These are phyloP conservation scores for Suillus sp. DNA, from an alignment of 768 basidiomycete genomes.

Conservation along the genomic window DNA sequence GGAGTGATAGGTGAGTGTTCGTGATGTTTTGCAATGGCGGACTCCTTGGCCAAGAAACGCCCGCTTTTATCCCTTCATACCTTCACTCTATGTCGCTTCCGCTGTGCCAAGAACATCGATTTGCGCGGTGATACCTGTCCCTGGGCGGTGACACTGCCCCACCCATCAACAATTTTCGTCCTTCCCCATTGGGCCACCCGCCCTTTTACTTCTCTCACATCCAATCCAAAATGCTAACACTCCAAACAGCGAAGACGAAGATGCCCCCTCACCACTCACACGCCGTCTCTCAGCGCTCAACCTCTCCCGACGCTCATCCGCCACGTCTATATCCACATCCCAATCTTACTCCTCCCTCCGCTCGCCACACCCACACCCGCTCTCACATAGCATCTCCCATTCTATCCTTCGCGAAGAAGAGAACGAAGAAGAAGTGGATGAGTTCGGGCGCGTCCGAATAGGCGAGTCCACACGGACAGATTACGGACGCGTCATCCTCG, in stretches of 20 bases:
- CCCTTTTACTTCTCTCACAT: background rate
- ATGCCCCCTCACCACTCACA: slow-evolving; percentile 68
- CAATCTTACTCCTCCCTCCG: slow-evolving; percentile 13
- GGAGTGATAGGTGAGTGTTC: slow-evolving; percentile 65
- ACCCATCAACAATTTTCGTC: background rate
- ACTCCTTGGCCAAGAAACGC: background rate
- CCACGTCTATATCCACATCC: slow-evolving; percentile 39
- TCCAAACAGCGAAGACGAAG: slow-evolving; percentile 64
- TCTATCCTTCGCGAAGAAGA: slow-evolving; percentile 36
- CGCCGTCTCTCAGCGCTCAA: slow-evolving; percentile 60
- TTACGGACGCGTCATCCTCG: background rate
- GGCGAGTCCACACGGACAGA: background rate
- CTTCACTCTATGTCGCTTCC: slow-evolving; percentile 13
- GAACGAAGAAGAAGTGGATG: slow-evolving; percentile 19
- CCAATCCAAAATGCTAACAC: background rate
- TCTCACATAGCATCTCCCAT: slow-evolving; percentile 33
- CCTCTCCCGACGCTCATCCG: slow-evolving; percentile 48
- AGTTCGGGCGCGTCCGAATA: slow-evolving; percentile 24
- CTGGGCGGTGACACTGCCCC: slow-evolving; percentile 1
- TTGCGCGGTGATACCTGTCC: background rate
- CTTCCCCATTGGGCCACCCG: background rate
- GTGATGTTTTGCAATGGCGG: background rate
- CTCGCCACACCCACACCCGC: slow-evolving; percentile 19
- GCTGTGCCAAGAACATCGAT: slow-evolving; percentile 2
- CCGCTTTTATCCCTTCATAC: slow-evolving; percentile 8